Base-by-base conservation (phyloP, 805 yeast genomes). In the Kazachstania viticola region DNA sequence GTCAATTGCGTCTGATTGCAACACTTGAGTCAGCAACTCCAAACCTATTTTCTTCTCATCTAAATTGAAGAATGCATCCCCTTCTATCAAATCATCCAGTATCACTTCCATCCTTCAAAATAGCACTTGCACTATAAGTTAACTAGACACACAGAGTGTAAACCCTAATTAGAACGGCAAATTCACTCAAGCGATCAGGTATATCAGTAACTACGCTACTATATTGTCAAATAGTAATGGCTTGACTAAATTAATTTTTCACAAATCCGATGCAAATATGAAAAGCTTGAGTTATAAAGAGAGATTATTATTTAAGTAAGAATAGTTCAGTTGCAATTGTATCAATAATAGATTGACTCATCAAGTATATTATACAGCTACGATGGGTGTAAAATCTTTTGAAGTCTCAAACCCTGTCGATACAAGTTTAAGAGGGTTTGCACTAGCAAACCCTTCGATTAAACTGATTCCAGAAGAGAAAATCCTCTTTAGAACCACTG, bases 1-100 rank as follows among this genome's bases (percentile, higher is more conserved):
- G 45, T 49, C 75, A 37, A 49, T 65, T 35, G 54, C 64, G 21
- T 72, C 71, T 27, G 69, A 68, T 27, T 69, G 62, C 23, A 76
- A 53, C 9, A 73, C 48, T 2, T 51, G 57, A 22, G 54, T 47
- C 12, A 69, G 40, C 29, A 54, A 58, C 9, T 42, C 36, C 16
- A 63, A 36, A 4, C 65, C 49, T 17, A 58, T 56, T 4, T 58
- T 27, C 6, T 24, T 18, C 16, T 35, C 28, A 14, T 15, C 28
- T 17, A 28, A 24, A 22, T 19, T 19, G 4, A 14, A n/a, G 9
- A 28, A 24, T 15, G 19, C n/a, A n/a, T 22, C 33, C 6, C n/a
- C 22, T 6, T 30, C 12, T 14, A 25, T 3, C 22, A 31, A 17
- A 18, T 28, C 38, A 6, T 28, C 21, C 6, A 35, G 19, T 17